These are phyloP conservation scores for Pseudocercospora musae DNA, from an alignment of 2,329 filamentous ascomycete species.

Conservation along the genomic window DNA sequence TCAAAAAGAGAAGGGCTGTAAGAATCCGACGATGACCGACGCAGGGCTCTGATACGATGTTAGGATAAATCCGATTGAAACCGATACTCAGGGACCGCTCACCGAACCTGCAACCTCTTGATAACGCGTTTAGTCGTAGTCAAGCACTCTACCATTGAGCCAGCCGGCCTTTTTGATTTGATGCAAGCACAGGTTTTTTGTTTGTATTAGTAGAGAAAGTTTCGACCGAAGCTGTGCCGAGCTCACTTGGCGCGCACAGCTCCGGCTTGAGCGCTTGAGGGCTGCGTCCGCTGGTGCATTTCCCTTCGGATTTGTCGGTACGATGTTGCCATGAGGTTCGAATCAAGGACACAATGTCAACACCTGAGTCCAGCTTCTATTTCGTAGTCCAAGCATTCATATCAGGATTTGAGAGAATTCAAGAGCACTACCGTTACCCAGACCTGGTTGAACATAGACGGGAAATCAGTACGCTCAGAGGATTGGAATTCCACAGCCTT, in stretches of 20 bases:
- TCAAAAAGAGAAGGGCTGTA: too few relatives aligned
- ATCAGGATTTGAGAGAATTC: too few relatives aligned
- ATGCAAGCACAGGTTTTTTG: not conserved
- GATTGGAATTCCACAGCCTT: not conserved
- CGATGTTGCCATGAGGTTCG: not conserved
- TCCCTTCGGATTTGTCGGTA: not conserved
- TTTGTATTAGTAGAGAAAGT: not conserved
- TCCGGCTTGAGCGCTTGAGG: too few relatives aligned
- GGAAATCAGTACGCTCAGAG: not conserved
- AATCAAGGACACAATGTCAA: too few relatives aligned
- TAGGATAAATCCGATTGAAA: not conserved
- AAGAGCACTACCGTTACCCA: too few relatives aligned
- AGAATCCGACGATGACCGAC: not conserved
- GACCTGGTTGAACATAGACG: too few relatives aligned
- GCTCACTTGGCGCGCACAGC: not conserved
- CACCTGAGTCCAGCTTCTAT: not conserved
- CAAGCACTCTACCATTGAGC: constrained; percentile 6
- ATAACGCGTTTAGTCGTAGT: not conserved
- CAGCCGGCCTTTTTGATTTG: not conserved
- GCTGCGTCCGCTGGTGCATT: too few relatives aligned
- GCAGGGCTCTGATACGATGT: not conserved
- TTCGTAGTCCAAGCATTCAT: too few relatives aligned
- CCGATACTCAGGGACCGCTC: not conserved
- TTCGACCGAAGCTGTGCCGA: not conserved
- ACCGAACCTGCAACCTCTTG: constrained; percentile 1